Percentiles rank a stretch among this genome's conserved stretches.
Evolutionary conservation across 371 early-diverging fungal genomes (phyloP).

Genomic region (Actinomucor elegans): DNA sequence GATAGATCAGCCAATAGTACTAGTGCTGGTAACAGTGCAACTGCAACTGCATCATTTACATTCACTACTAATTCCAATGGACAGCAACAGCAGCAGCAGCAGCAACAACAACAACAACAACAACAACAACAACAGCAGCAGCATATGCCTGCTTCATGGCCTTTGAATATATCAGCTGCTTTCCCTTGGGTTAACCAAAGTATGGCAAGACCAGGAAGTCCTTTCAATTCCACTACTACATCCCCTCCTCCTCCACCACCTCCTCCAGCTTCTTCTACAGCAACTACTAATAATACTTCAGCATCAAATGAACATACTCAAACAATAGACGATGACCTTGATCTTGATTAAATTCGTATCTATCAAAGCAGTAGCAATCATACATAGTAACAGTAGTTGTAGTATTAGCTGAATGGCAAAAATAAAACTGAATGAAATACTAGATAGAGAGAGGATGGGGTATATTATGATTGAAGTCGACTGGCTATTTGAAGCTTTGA

Average conservation of each 20-base stretch:
- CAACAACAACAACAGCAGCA: neutral
- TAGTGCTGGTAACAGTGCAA: no score
- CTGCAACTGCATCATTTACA: no score
- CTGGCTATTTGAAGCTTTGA: conserved; percentile 22
- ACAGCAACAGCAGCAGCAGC: neutral
- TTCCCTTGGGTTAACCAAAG: conserved; percentile 3
- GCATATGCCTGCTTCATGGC: neutral
- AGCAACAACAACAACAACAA: neutral
- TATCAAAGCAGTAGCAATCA: neutral
- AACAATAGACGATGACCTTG: conserved; percentile 13
- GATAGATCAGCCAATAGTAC: conserved; percentile 1
- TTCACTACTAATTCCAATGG: no score
- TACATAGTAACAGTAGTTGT: no score
- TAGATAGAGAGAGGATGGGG: neutral
- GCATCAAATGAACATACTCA: neutral
- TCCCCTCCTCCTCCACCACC: neutral
- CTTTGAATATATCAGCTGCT: conserved; percentile 1
- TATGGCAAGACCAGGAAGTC: neutral
- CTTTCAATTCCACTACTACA: neutral
- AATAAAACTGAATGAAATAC: neutral
- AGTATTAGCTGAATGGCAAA: neutral
- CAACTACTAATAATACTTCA: neutral
- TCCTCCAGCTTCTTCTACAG: neutral
- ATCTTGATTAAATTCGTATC: conserved; percentile 3
- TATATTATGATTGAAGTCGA: neutral